phyloP scores from a whole-genome alignment of 345 rosid species.

The Salix udensis region DNA sequence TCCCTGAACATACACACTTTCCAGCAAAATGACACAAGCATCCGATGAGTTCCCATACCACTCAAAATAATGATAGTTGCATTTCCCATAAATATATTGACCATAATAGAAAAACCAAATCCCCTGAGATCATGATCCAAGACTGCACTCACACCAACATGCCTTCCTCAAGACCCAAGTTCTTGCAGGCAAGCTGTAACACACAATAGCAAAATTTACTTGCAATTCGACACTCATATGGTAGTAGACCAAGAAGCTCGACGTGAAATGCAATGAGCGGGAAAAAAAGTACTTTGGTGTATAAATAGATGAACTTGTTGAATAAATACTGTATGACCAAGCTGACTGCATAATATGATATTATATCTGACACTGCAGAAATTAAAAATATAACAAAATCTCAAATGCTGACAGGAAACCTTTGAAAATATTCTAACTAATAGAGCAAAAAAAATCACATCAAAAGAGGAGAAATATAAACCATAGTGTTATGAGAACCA shows the following conservation, averaged over 20 bases:
- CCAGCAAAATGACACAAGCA: slow-evolving; percentile 22
- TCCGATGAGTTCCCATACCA: slow-evolving; percentile 4
- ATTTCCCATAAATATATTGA: slow-evolving; percentile 29
- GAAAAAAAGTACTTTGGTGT: not conserved
- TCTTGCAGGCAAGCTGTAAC: slow-evolving; percentile 63
- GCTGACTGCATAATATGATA: not conserved
- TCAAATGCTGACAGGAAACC: not conserved
- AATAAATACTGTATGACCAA: not conserved
- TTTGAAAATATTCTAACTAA: not conserved
- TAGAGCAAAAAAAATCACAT: not conserved
- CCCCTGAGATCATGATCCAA: slow-evolving; percentile 36
- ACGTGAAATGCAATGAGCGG: slow-evolving; percentile 19
- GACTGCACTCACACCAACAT: slow-evolving; percentile 47
- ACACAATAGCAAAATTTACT: slow-evolving; percentile 27
- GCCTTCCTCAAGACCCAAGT: slow-evolving; percentile 69
- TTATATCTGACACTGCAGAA: not conserved
- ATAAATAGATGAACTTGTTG: slow-evolving; percentile 8
- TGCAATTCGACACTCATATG: slow-evolving; percentile 17
- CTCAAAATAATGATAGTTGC: slow-evolving; percentile 4
- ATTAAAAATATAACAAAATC: not conserved
- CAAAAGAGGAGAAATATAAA: not conserved
- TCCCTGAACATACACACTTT: slow-evolving; percentile 10
- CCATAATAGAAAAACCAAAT: slow-evolving; percentile 25
- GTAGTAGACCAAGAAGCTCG: slow-evolving; percentile 34
- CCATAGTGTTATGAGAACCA: not conserved